Evolutionary conservation across 2,329 filamentous ascomycete species (phyloP).

Genomic region (Microsporum ferrugineum): DNA sequence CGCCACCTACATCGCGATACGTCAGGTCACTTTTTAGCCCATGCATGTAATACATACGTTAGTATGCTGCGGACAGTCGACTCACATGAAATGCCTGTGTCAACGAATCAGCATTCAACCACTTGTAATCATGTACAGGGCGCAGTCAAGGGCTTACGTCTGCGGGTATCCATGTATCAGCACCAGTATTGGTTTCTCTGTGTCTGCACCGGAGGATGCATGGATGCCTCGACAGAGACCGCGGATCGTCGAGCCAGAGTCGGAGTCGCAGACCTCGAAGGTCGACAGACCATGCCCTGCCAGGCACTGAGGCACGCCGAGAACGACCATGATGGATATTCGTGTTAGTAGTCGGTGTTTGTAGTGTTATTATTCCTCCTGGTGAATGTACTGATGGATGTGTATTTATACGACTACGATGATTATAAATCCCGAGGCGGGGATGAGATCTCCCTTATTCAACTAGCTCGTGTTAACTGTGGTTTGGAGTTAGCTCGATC

Average conservation of each 20-base stretch:
- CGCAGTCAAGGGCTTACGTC: conserved; percentile 7
- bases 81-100: conserved; percentile 7
- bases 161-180: conserved; percentile 13
- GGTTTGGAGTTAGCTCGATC: too few relatives aligned
- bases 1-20: conserved; percentile 7
- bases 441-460: too few relatives aligned
- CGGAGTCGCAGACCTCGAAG: conserved; percentile 5
- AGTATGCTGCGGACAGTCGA: conserved; percentile 3
- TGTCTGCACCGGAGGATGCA: neutral
- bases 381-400: too few relatives aligned
- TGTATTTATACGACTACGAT: too few relatives aligned
- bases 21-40: conserved; percentile 1
- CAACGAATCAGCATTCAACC: neutral
- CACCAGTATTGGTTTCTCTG: conserved; percentile 8
- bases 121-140: neutral
- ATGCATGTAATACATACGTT: neutral
- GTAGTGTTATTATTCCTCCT: too few relatives aligned
- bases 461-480: too few relatives aligned
- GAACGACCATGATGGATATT: conserved; percentile 8
- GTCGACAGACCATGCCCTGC: conserved; percentile 7
- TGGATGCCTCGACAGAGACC: conserved; percentile 8
- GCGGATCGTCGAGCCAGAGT: conserved; percentile 6
- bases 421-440: too few relatives aligned
- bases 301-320: conserved; percentile 7
- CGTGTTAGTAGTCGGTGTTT: too few relatives aligned